Conservation (phyloP, 2,329 filamentous ascomycete species). For the Arthrinium puccinioides region DNA sequence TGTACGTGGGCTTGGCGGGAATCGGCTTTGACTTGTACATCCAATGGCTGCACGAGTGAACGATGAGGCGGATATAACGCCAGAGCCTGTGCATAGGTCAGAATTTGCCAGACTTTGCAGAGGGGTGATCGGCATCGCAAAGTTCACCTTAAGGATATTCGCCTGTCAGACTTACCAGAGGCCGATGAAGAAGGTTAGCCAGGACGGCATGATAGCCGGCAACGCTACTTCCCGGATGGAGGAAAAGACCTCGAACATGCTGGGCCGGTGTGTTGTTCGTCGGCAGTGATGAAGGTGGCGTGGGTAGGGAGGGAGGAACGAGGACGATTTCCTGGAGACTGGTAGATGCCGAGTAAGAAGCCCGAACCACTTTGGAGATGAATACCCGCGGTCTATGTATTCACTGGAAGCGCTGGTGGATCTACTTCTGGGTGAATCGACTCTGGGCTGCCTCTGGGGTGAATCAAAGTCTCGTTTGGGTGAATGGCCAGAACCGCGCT, state of each 20-base stretch:
- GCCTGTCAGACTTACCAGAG: slow-evolving; percentile 1
- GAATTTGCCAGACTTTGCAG: too few species aligned
- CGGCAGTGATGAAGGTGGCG: not conserved
- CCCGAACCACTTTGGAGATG: too few species aligned
- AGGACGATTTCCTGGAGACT: not conserved
- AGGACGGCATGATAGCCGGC: not conserved
- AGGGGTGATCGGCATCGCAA: too few species aligned
- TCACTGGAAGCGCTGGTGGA: too few species aligned
- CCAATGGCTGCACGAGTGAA: slow-evolving; percentile 84
- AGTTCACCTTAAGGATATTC: too few species aligned
- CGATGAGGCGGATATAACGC: slow-evolving; percentile 77
- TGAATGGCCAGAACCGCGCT: too few species aligned
- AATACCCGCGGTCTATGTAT: too few species aligned
- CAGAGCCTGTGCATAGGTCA: slow-evolving; percentile 56
- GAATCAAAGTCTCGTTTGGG: too few species aligned
- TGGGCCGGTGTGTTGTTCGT: not conserved
- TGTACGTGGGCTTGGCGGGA: slow-evolving; percentile 72
- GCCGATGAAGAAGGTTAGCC: slow-evolving; percentile 1
- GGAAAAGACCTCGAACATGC: slow-evolving; percentile 1
- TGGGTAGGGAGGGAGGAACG: not conserved
- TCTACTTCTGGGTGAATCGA: too few species aligned
- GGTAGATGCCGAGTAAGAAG: too few species aligned
- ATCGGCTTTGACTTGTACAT: slow-evolving; percentile 78
- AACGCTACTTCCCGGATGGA: not conserved
- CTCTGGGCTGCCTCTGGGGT: too few species aligned